Evolutionary conservation across 768 basidiomycete genomes (phyloP).

Genomic region (Amanita polypyramis): DNA sequence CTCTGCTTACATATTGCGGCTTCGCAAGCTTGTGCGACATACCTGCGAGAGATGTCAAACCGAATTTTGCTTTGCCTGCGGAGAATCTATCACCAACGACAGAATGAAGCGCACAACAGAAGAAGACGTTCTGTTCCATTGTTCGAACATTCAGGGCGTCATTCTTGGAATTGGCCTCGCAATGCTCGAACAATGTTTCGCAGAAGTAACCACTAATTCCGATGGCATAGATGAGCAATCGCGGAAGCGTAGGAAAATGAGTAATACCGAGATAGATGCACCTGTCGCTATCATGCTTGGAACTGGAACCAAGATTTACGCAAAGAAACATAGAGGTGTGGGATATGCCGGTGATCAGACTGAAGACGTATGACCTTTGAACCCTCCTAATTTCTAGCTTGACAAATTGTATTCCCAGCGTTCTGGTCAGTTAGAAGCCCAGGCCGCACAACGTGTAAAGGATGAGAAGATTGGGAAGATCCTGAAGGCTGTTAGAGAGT

Average conservation of each 20-base stretch:
- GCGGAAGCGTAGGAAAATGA: constrained; percentile 37
- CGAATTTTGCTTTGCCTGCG: constrained; percentile 67
- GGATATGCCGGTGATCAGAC: constrained; percentile 79
- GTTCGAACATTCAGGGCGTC: constrained; percentile 80
- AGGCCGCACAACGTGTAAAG: constrained; percentile 57
- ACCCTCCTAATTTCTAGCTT: neutral
- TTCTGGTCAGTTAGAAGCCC: constrained; percentile 72
- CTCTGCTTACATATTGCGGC: constrained; percentile 51
- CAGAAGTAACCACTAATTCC: constrained; percentile 36
- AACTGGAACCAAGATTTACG: constrained; percentile 24
- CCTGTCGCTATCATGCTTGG: constrained; percentile 7
- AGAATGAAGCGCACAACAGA: constrained; percentile 32
- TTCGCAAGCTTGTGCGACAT: constrained; percentile 46
- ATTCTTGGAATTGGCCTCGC: constrained; percentile 85
- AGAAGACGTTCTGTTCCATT: constrained; percentile 71
- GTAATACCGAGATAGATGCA: constrained; percentile 7
- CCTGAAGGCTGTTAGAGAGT: constrained; percentile 65
- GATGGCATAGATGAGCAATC: constrained; percentile 25
- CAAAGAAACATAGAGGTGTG: constrained; percentile 62
- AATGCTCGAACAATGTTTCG: constrained; percentile 71
- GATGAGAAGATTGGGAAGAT: constrained; percentile 67
- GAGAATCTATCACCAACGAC: constrained; percentile 44
- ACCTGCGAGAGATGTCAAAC: constrained; percentile 53
- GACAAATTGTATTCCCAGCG: constrained; percentile 31
- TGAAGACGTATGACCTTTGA: constrained; percentile 62